phyloP scores from a whole-genome alignment of 208 protist genomes.

The Borovskyia barvae region DNA sequence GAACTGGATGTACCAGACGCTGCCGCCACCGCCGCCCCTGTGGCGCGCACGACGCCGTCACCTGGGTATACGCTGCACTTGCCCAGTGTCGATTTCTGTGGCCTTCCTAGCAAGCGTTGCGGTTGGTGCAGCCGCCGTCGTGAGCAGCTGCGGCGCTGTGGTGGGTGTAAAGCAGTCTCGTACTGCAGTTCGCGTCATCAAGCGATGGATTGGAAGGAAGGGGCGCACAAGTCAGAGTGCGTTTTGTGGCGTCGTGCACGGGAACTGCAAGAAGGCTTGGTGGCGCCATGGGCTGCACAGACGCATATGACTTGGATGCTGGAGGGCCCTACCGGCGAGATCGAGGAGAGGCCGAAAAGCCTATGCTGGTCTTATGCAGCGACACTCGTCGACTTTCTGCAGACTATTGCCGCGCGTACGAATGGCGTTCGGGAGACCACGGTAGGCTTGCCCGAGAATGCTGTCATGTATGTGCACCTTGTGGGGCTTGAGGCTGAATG shows the following conservation, averaged over 20 bases:
- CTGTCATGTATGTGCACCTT: constrained; percentile 22
- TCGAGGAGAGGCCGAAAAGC: background rate
- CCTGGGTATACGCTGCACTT: constrained; percentile 26
- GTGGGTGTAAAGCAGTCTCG: constrained; percentile 60
- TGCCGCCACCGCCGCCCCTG: background rate
- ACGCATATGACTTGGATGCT: constrained; percentile 1
- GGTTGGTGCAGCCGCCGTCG: constrained; percentile 67
- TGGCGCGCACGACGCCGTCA: background rate
- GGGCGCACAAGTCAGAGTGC: constrained; percentile 58
- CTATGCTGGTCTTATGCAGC: constrained; percentile 25
- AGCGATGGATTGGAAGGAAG: constrained; percentile 68
- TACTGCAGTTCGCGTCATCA: constrained; percentile 83
- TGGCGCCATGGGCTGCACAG: constrained; percentile 18
- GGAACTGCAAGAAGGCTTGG: constrained; percentile 39
- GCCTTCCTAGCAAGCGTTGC: constrained; percentile 28
- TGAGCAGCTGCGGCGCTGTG: constrained; percentile 63
- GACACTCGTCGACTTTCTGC: constrained; percentile 39
- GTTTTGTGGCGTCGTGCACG: constrained; percentile 44
- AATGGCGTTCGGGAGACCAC: too few species aligned
- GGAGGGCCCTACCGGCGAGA: background rate
- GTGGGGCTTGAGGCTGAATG: constrained; percentile 20
- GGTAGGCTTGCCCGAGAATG: background rate
- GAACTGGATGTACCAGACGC: too few species aligned
- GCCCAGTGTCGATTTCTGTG: constrained; percentile 6
- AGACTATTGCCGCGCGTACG: too few species aligned